Evolutionary conservation across 1,284 basidiomycete species (phyloP).

Genomic region (Malassezia brasiliensis): DNA sequence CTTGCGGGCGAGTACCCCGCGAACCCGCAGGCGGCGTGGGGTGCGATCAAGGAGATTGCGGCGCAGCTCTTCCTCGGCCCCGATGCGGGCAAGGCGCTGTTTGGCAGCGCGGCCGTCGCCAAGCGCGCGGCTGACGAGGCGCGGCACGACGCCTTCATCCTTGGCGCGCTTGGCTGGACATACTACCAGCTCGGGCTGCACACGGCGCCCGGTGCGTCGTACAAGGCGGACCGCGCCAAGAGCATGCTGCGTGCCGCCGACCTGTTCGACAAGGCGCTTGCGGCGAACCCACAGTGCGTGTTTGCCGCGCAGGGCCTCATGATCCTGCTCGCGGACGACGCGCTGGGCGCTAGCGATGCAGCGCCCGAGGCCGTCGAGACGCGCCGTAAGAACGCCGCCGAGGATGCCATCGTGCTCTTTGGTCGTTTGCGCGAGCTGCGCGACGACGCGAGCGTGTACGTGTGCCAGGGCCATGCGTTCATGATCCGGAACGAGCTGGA

Average conservation of each 20-base stretch:
- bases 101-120: slow-evolving; percentile 30
- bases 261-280: slow-evolving; percentile 43
- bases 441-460: slow-evolving; percentile 42
- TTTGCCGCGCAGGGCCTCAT: slow-evolving; percentile 46
- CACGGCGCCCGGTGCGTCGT: slow-evolving; percentile 24
- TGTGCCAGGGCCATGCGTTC: slow-evolving; percentile 46
- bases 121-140: slow-evolving; percentile 29
- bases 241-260: slow-evolving; percentile 42
- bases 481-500: slow-evolving; percentile 44
- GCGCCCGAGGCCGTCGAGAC: slow-evolving; percentile 22
- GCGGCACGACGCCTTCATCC: slow-evolving; percentile 35
- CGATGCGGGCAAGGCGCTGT: slow-evolving; percentile 22
- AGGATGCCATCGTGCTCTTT: slow-evolving; percentile 38
- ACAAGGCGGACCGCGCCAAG: slow-evolving; percentile 33
- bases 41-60: slow-evolving; percentile 39
- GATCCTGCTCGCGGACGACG: slow-evolving; percentile 42
- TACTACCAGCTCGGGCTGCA: slow-evolving; percentile 44
- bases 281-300: slow-evolving; percentile 29
- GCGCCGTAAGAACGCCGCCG: slow-evolving; percentile 31
- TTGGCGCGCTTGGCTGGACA: slow-evolving; percentile 41
- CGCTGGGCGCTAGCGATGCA: slow-evolving; percentile 27
- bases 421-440: slow-evolving; percentile 43
- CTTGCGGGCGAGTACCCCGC: slow-evolving; percentile 40
- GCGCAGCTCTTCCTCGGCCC: slow-evolving; percentile 38
- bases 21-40: slow-evolving; percentile 35